Conservation (phyloP, 2,329 filamentous ascomycete genomes). For the Sclerotinia borealis region DNA sequence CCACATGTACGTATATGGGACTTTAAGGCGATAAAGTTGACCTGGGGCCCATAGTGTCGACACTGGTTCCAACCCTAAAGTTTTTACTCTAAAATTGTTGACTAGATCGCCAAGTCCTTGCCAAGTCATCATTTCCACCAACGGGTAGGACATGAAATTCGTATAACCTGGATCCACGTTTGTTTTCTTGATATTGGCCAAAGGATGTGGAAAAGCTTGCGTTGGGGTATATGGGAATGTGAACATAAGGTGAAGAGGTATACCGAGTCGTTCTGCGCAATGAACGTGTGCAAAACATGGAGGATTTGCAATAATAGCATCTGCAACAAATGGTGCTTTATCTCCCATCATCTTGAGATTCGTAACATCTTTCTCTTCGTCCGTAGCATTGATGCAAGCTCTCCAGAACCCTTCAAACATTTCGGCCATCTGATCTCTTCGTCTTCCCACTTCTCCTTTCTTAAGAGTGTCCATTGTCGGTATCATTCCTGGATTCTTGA, state of each 20-base stretch:
- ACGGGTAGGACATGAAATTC: constrained; percentile 74
- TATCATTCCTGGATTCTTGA: constrained; percentile 73
- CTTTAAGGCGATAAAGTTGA: constrained; percentile 63
- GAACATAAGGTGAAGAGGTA: constrained; percentile 82
- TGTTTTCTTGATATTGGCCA: constrained; percentile 67
- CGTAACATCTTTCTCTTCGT: constrained; percentile 55
- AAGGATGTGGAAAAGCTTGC: constrained; percentile 62
- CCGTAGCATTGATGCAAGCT: constrained; percentile 67
- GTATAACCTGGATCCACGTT: constrained; percentile 68
- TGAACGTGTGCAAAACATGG: constrained; percentile 73
- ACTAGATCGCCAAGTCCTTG: constrained; percentile 79
- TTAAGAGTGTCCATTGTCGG: constrained; percentile 67
- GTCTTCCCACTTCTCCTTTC: constrained; percentile 63
- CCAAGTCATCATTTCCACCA: constrained; percentile 87
- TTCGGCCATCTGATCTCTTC: constrained; percentile 65
- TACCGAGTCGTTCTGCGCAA: constrained; percentile 70
- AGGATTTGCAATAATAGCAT: constrained; percentile 82
- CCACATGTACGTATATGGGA: constrained; percentile 72
- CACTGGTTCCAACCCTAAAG: constrained; percentile 64
- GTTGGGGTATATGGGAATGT: constrained; percentile 79
- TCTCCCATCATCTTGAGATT: constrained; percentile 61
- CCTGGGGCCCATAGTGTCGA: constrained; percentile 73
- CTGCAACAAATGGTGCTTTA: constrained; percentile 57
- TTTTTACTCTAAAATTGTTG: constrained; percentile 66
- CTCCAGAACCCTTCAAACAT: constrained; percentile 84